phyloP scores from a whole-genome alignment of 495 filamentous ascomycete genomes.

The Cenococcum geophilum region DNA sequence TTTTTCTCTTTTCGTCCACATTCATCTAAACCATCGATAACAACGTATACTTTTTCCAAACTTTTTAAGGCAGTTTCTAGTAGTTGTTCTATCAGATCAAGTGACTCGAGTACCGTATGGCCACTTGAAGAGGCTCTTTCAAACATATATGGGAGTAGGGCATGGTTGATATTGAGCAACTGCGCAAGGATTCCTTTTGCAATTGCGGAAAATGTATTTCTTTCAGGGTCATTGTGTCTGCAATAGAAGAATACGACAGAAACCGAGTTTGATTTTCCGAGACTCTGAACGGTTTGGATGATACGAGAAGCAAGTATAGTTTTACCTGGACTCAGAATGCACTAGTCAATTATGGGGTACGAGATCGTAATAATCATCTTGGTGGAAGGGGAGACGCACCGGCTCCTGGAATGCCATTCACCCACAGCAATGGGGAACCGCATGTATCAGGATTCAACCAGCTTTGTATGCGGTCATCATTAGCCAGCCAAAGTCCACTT shows the following conservation, averaged over 20 bases:
- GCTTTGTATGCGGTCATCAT: constrained; percentile 10
- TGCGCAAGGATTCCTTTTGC: constrained; percentile 15
- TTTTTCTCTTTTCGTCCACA: constrained; percentile 17
- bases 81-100: constrained; percentile 12
- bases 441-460: constrained; percentile 13
- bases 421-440: constrained; percentile 6
- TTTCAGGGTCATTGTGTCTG: constrained; percentile 12
- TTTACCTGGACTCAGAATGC: constrained; percentile 19
- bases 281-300: constrained; percentile 15
- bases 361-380: not conserved
- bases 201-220: constrained; percentile 14
- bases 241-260: constrained; percentile 25
- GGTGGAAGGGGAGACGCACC: constrained; percentile 9
- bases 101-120: constrained; percentile 8
- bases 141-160: constrained; percentile 12
- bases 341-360: not conserved
- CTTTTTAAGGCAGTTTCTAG: constrained; percentile 15
- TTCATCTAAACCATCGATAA: constrained; percentile 28
- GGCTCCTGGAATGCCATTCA: constrained; percentile 21
- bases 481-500: constrained; percentile 23
- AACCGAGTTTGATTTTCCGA: not conserved
- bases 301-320: constrained; percentile 29
- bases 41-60: constrained; percentile 16
- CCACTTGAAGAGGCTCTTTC: constrained; percentile 24
- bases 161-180: constrained; percentile 10